phyloP scores from a whole-genome alignment of 148 eudicot genomes.

The Suaeda aralocaspica region DNA sequence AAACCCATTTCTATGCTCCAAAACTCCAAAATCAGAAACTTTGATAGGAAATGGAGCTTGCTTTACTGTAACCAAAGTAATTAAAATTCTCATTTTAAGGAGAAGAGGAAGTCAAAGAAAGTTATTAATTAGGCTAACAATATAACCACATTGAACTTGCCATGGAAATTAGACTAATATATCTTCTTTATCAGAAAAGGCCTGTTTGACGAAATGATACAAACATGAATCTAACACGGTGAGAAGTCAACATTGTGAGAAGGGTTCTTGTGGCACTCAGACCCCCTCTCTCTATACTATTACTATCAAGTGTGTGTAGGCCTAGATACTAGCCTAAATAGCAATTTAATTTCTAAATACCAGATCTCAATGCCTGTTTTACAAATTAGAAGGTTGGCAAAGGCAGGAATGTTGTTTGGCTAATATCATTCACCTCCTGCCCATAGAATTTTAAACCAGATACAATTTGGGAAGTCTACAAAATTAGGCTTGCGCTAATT shows the following conservation, averaged over 20 bases:
- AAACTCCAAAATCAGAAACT: conserved; percentile 19
- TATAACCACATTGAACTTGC: not conserved
- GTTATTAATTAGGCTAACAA: not conserved
- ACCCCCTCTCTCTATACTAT: not conserved
- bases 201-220: not conserved
- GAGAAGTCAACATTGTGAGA: not conserved
- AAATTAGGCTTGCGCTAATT: not conserved
- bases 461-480: not conserved
- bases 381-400: not conserved
- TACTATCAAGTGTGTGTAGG: not conserved
- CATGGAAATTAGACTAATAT: not conserved
- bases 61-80: conserved; percentile 17
- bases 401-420: not conserved
- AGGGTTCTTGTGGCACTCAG: not conserved
- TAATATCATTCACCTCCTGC: not conserved
- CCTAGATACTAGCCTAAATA: not conserved
- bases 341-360: not conserved
- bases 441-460: not conserved
- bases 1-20: conserved; percentile 19
- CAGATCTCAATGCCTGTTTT: not conserved
- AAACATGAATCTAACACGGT: not conserved
- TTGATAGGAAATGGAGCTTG: conserved; percentile 13
- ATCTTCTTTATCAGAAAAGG: not conserved
- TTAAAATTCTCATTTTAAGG: not conserved
- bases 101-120: not conserved